Conservation (phyloP, 768 basidiomycete species). For the Trametes villosa region DNA sequence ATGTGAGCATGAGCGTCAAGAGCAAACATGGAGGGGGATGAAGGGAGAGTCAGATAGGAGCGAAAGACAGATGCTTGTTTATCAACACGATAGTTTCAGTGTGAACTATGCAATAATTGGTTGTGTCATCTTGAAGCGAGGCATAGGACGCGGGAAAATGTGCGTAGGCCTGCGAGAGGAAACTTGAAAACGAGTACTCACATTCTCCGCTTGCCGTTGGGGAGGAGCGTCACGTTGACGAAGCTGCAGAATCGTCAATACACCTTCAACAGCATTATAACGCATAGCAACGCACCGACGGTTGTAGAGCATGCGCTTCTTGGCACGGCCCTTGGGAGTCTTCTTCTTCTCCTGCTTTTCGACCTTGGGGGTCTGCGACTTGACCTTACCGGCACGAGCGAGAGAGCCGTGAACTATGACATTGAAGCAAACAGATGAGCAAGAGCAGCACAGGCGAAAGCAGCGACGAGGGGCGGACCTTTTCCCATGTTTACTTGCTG, state of each 20-base stretch:
- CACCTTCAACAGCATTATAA: not conserved
- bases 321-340: conserved; percentile 94
- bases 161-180: not conserved
- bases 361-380: conserved; percentile 97
- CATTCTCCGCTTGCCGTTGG: conserved; percentile 95
- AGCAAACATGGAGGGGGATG: not conserved
- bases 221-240: conserved; percentile 90
- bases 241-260: conserved; percentile 53
- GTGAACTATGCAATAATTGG: conserved; percentile 90
- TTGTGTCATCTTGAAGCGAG: conserved; percentile 57
- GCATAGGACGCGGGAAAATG: conserved; percentile 5
- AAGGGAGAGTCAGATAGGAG: conserved; percentile 88
- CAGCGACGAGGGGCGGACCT: conserved; percentile 43
- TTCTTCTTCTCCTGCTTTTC: conserved; percentile 99
- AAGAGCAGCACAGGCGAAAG: conserved; percentile 3
- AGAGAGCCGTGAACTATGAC: conserved; percentile 93
- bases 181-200: conserved; percentile 52
- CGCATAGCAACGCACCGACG: conserved; percentile 63
- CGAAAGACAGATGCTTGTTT: conserved; percentile 96
- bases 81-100: conserved; percentile 87
- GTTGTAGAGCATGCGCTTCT: conserved; percentile 95
- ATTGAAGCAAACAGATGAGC: conserved; percentile 13
- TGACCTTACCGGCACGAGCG: conserved; percentile 99
- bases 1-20: conserved; percentile 19
- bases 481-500: conserved; percentile 78